Percentiles rank a stretch among this genome's conserved stretches.
phyloP scores from a whole-genome alignment of 106 monocot species.

The Iris macrosiphon region DNA sequence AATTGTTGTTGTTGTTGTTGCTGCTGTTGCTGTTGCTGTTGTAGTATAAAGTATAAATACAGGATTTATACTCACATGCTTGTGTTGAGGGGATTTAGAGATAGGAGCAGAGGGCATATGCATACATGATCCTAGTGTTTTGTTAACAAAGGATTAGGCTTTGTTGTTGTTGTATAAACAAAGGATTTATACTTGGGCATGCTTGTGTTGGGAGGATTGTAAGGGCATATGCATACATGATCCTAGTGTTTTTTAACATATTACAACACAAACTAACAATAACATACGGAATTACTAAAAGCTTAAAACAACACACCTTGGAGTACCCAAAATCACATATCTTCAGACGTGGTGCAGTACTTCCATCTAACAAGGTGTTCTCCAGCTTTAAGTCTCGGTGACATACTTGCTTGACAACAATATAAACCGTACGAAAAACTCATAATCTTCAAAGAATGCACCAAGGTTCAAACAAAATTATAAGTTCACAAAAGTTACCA shows the following conservation, averaged over 20 bases:
- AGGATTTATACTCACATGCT: neutral
- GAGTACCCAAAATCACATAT: constrained; percentile 99
- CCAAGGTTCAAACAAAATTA: neutral
- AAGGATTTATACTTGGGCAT: neutral
- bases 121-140: too few species aligned
- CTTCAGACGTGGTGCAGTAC: constrained; percentile 83
- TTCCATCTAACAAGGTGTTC: constrained; percentile 95
- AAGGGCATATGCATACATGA: neutral
- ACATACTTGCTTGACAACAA: constrained; percentile 89
- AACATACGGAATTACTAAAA: neutral
- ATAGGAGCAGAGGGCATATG: too few species aligned
- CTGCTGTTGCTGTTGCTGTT: too few species aligned
- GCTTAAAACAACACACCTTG: constrained; percentile 42
- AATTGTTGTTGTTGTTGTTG: too few species aligned
- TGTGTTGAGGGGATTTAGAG: neutral
- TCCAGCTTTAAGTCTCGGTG: constrained; percentile 96
- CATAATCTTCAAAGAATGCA: neutral
- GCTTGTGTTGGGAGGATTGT: neutral
- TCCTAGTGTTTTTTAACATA: too few species aligned
- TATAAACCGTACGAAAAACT: neutral
- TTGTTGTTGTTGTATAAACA: neutral
- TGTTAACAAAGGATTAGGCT: too few species aligned
- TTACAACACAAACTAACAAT: neutral
- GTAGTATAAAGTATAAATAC: too few species aligned
- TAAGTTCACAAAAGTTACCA: constrained; percentile 41